Base-by-base conservation (phyloP, 805 yeast species). In the Starmera amethionina region DNA sequence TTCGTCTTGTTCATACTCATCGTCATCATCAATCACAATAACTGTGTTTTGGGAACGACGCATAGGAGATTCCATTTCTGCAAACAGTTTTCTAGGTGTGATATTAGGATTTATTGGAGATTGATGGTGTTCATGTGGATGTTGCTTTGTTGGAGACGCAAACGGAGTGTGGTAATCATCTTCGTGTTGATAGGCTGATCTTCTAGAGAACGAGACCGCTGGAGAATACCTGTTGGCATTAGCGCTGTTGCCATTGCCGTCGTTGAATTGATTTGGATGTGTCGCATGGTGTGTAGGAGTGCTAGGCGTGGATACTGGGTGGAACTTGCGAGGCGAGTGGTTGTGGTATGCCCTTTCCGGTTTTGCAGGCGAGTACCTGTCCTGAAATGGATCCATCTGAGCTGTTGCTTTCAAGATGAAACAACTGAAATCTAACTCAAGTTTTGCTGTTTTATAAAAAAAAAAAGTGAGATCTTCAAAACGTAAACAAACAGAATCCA, bases 51-150 rank as follows among this genome's bases (percentile, higher is more conserved):
- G 72, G 32, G 63, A 65, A 34, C 69, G 69, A 55, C 88, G 73
- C 41, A 67, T 72, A 30, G 95, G 93, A 0, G 94, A 79, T 56
- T 84, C 89, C 48, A 75, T 61, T 40, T 75, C 64, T 3, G 93
- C 80, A 50, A 72, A 81, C 38, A 71, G 73, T 34, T 85, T 79
- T 59, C 94, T 68, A 9, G 82, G 75, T 8, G 84, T 75, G 11
- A 64, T 57, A 14, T 56, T 60, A 32, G 58, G 54, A 15, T 28
- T 27, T 27, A 11, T 34, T 22, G 36, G 29, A 22, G 36, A 34
- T 4, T 28, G 16, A 25, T 56, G 51, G 30, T 62, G 54, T 58
- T 69, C 55, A 51, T 61, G 51, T 15, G 34, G 34, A 46, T 64
- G 62, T 35, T 65, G 63, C 42, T 51, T 61, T 2, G 64, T 61